Percentiles rank a stretch among this genome's conserved stretches.
These are phyloP conservation scores for Lotus japonicus DNA, from an alignment of 306 rosid genomes.

Conservation along the genomic window DNA sequence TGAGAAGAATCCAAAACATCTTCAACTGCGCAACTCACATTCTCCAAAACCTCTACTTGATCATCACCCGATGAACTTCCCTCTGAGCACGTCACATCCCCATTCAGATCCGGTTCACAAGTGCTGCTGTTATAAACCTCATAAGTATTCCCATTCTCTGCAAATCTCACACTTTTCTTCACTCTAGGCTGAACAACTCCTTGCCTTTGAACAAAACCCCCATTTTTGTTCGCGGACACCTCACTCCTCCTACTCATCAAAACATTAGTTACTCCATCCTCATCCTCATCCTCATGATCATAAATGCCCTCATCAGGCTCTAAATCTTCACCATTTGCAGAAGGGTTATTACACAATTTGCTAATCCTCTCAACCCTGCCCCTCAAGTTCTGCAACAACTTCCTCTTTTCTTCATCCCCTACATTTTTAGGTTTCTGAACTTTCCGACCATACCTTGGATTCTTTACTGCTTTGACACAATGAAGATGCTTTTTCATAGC, in stretches of 20 bases:
- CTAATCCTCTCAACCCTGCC: conserved; percentile 71
- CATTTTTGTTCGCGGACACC: conserved; percentile 20
- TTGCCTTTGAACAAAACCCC: conserved; percentile 26
- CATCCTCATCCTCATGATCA: conserved; percentile 27
- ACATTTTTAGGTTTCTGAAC: conserved; percentile 28
- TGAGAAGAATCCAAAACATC: conserved; percentile 42
- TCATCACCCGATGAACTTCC: conserved; percentile 65
- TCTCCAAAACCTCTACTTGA: conserved; percentile 40
- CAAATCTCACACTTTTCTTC: conserved; percentile 77
- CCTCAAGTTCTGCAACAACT: conserved; percentile 56
- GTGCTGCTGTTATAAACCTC: conserved; percentile 36
- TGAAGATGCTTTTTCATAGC: conserved; percentile 40
- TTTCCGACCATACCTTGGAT: conserved; percentile 34
- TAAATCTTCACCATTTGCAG: conserved; percentile 37
- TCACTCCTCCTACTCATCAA: conserved; percentile 24
- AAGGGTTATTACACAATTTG: conserved; percentile 38
- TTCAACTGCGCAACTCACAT: conserved; percentile 35
- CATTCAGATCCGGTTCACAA: conserved; percentile 22
- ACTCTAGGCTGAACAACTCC: conserved; percentile 46
- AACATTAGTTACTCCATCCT: conserved; percentile 29
- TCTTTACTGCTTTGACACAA: conserved; percentile 36
- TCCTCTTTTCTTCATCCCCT: conserved; percentile 38
- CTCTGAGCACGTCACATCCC: conserved; percentile 36
- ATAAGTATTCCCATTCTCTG: conserved; percentile 46
- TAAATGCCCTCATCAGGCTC: conserved; percentile 39